Evolutionary conservation across 2,329 filamentous ascomycete genomes (phyloP), one percentile per base, ranked within the genome.

Genomic region (Fusarium begoniae): DNA sequence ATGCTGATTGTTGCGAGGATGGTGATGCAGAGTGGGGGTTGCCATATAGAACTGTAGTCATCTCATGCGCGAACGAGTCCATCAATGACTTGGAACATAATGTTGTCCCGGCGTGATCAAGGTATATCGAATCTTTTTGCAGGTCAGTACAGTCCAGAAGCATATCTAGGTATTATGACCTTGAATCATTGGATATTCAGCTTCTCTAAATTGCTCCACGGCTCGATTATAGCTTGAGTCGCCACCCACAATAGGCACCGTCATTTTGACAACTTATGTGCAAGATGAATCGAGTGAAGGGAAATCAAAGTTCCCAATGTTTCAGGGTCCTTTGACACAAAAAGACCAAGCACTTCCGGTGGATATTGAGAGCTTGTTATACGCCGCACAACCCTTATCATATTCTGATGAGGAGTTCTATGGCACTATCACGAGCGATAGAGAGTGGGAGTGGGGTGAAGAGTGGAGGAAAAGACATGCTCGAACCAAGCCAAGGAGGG

Each of bases 61-160:
- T 92, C 68, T 96, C 93, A n/a, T 84, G 82, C 14, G 94, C 90
- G 82, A 97, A 98, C 30, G 85, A 86, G 74, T 96, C 92, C 81
- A 98, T 91, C 30, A 96, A 83, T 37, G 93, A 95, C 81, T 93
- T 96, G 47, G 94, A 87, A 79, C 93, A 94, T 2, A 93, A 86
- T 0, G 95, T 96, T n/a, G 94, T 94, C n/a, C 95, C 96, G 1
- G 95, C 95, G 92, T 98, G 95, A 78, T 98, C 96, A 64, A 98
- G 91, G 81, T 98, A 98, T 53, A 91, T 87, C 15, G 90, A 90
- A 59, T 89, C 94, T 96, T 43, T 62, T 37, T 6, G 26, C 14
- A 48, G n/a, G 44, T 74, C 18, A 74, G 60, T 44, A 44, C 14
- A 32, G 12, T 35, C n/a, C 20, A 20, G 9, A 40, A 44, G 6